Evolutionary conservation across 371 early-diverging fungal species (phyloP), one percentile per base, ranked within the genome.

Genomic region (Zychaea mexicana): DNA sequence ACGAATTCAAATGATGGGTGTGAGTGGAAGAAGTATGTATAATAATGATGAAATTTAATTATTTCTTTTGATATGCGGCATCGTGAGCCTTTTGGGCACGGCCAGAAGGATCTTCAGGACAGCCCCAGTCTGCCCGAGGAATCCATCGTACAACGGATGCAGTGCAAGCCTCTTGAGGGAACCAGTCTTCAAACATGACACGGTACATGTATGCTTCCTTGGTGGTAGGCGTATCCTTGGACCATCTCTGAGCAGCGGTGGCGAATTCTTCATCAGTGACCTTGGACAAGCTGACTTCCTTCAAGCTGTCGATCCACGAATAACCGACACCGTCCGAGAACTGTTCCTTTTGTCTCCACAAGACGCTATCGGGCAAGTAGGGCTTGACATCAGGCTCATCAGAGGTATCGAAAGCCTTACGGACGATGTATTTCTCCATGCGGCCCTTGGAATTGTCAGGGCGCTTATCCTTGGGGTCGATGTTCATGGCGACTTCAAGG

Each of bases 291-390:
- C 94, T 85, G 55, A 82, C 77, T n/a, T 88, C 90, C 83, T 93
- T 94, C 42, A 98, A 81, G 24, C 89, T 79, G 74, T 97, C 98
- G 67, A 98, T 97, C 98, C 98, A 98, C 60, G 85, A 76, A 82
- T 98, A 98, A 36, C 97, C 98, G 32, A 98, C 98, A 65, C 98
- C 98, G 67, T 98, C 98, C 26, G 92, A 92, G 86, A 98, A 97
- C 79, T 98, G 98, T 79, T 98, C 98, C 88, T 98, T 96, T 81
- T 96, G 97, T 65, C 98, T 88, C 96, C 96, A 98, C 31, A 98
- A 88, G 58, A 98, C 91, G 54, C 91, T 89, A 60, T 84, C 82
- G 3, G 97, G 96, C 66, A 98, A 88, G 73, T 94, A 98, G 26
- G 96, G 96, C 52, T 77, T 73, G 42, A 82, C 84, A 21, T 61